These are phyloP conservation scores for Hypocrella siamensis DNA, from an alignment of 2,329 filamentous ascomycete species.

Conservation along the genomic window DNA sequence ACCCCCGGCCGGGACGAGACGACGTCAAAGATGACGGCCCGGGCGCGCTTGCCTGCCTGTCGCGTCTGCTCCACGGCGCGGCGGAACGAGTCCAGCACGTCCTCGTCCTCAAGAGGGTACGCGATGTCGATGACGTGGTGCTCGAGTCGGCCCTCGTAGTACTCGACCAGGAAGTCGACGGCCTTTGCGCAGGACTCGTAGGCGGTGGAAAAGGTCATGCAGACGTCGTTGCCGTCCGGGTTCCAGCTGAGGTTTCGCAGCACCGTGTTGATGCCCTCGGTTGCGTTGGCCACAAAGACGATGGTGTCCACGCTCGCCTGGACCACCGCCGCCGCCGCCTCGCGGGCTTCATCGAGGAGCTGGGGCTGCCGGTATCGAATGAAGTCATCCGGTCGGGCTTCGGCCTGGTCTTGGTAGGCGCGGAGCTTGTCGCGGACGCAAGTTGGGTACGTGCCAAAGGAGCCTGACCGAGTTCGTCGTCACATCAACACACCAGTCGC, in stretches of 20 bases:
- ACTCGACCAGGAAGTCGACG: constrained; percentile 56
- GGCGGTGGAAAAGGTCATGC: constrained; percentile 63
- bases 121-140: constrained; percentile 40
- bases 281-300: constrained; percentile 73
- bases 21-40: constrained; percentile 58
- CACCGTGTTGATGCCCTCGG: constrained; percentile 61
- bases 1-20: constrained; percentile 68
- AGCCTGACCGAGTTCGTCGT: constrained; percentile 31
- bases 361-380: constrained; percentile 51
- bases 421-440: constrained; percentile 43
- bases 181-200: constrained; percentile 68
- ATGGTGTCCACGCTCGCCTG: constrained; percentile 48
- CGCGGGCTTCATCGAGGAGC: constrained; percentile 49
- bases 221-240: constrained; percentile 56
- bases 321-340: constrained; percentile 51
- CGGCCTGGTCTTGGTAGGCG: constrained; percentile 48
- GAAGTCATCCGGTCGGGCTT: constrained; percentile 59
- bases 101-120: constrained; percentile 57
- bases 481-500: neutral
- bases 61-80: constrained; percentile 37
- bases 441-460: constrained; percentile 62
- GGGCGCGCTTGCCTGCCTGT: constrained; percentile 43
- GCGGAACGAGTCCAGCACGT: constrained; percentile 46
- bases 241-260: constrained; percentile 59
- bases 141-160: constrained; percentile 27